Evolutionary conservation across 495 filamentous ascomycete species (phyloP).

Genomic region (Aspergillus ellipticus): DNA sequence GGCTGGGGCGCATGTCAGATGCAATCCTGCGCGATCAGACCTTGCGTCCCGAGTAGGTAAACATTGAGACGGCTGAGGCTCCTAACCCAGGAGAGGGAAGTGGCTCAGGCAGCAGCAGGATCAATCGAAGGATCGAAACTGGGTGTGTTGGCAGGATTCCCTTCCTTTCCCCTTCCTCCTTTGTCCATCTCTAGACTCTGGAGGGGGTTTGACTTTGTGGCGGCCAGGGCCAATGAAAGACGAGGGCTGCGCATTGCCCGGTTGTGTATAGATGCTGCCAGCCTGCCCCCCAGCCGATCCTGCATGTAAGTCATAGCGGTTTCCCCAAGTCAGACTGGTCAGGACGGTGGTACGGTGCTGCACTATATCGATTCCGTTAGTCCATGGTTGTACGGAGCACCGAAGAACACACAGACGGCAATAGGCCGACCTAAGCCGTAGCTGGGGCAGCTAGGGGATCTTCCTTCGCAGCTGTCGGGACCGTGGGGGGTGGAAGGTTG

Average conservation of each 20-base stretch:
- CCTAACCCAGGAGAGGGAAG: background rate
- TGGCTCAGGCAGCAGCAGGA: too few relatives aligned
- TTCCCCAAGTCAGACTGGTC: background rate
- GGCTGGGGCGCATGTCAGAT: background rate
- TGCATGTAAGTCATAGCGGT: slow-evolving; percentile 4
- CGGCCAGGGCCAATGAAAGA: too few relatives aligned
- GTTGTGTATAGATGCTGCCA: too few relatives aligned
- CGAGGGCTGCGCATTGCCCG: too few relatives aligned
- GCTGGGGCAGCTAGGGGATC: background rate
- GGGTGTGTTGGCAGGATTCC: background rate
- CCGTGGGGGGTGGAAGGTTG: too few relatives aligned
- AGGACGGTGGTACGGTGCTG: background rate
- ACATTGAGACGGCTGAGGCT: too few relatives aligned
- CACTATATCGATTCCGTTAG: too few relatives aligned
- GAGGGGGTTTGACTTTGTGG: background rate
- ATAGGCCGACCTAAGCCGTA: background rate
- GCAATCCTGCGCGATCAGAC: slow-evolving; percentile 4
- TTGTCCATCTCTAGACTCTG: background rate
- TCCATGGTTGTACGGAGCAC: too few relatives aligned
- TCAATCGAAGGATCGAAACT: background rate
- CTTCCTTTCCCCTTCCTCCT: background rate
- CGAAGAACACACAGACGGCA: background rate
- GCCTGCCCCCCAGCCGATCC: background rate
- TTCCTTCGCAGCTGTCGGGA: background rate
- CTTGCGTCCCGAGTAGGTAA: background rate